These are phyloP conservation scores for Fraxinus excelsior DNA, from an alignment of 257 asterid genomes.

Conservation along the genomic window DNA sequence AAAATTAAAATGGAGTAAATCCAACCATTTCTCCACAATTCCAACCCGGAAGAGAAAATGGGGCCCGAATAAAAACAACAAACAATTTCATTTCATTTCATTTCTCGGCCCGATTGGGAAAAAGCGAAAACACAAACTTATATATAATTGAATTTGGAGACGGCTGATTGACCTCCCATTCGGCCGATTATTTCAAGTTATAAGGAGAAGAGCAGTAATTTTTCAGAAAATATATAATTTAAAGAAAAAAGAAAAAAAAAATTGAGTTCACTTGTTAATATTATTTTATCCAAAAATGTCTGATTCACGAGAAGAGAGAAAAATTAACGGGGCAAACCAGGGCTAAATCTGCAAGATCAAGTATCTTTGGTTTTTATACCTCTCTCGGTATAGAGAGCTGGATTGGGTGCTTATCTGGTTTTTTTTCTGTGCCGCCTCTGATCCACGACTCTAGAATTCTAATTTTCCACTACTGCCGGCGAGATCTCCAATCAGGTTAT, in stretches of 20 bases:
- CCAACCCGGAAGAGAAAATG: neutral
- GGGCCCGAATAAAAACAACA: neutral
- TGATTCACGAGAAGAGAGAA: no score
- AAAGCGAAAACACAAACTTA: neutral
- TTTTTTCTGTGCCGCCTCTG: conserved; percentile 14
- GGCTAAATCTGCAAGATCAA: neutral
- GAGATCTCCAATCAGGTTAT: conserved; percentile 54
- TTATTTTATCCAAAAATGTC: no score
- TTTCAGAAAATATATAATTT: no score
- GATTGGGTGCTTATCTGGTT: neutral
- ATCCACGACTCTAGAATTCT: conserved; percentile 37
- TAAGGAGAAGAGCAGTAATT: no score
- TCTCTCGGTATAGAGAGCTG: neutral
- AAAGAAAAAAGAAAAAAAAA: no score
- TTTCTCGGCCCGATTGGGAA: neutral
- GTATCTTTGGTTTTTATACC: neutral
- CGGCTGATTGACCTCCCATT: no score
- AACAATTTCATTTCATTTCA: neutral
- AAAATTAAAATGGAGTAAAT: no score
- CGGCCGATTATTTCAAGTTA: no score
- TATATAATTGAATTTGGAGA: no score
- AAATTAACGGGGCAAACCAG: no score
- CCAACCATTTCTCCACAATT: no score
- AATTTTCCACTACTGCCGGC: conserved; percentile 34
- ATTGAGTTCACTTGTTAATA: no score